phyloP scores from a whole-genome alignment of 78 protist genomes.

The Ministeria vibrans region DNA sequence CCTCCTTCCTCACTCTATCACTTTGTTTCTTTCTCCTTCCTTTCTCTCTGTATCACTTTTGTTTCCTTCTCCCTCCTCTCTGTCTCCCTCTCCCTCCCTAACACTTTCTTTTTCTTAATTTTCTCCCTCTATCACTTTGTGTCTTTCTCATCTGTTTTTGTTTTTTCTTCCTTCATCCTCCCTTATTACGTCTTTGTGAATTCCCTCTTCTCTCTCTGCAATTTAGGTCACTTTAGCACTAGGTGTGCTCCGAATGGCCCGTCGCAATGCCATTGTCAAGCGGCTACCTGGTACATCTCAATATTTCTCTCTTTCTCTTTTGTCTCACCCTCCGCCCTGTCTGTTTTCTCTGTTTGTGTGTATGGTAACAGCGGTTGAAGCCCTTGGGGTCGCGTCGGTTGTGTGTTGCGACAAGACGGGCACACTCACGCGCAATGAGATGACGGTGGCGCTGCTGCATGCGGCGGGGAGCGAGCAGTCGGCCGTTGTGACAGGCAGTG shows the following conservation, averaged over 20 bases:
- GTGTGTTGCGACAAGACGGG: slow-evolving; percentile 95
- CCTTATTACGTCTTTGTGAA: neutral
- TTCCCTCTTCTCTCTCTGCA: neutral
- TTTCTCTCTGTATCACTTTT: too few species aligned
- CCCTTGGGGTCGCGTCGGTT: slow-evolving; percentile 78
- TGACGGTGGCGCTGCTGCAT: slow-evolving; percentile 47
- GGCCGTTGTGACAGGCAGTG: neutral
- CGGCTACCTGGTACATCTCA: slow-evolving; percentile 12
- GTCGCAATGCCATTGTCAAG: slow-evolving; percentile 31
- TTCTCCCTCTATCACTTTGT: too few species aligned
- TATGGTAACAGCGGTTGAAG: slow-evolving; percentile 63
- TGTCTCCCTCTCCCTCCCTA: too few species aligned
- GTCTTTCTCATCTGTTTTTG: too few species aligned
- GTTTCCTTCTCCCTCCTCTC: too few species aligned
- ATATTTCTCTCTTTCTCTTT: neutral
- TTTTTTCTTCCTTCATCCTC: too few species aligned
- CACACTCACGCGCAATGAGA: slow-evolving; percentile 85
- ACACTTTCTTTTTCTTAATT: too few species aligned
- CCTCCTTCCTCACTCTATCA: too few species aligned
- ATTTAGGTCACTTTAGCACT: neutral
- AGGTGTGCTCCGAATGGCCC: slow-evolving; percentile 50
- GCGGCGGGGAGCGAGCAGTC: neutral
- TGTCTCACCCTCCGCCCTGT: neutral
- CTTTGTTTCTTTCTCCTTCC: too few species aligned
- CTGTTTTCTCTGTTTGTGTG: neutral